phyloP scores from a whole-genome alignment of 169 alveolate species.

The Cryptosporidium tyzzeri region DNA sequence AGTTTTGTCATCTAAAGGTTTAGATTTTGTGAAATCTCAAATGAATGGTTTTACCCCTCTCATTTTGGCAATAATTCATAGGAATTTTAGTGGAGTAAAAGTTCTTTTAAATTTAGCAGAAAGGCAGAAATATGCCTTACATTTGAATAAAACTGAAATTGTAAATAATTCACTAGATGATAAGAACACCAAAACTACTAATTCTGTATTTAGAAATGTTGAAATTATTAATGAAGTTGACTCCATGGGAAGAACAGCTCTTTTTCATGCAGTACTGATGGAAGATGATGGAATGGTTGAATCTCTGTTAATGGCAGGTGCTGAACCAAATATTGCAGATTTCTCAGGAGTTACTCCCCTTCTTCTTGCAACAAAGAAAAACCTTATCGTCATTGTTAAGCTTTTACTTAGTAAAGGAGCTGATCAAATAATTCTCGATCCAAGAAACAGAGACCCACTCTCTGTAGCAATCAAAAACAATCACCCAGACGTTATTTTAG shows the following conservation, averaged over 20 bases:
- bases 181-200: neutral
- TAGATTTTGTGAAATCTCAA: constrained; percentile 57
- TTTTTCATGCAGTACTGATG: constrained; percentile 66
- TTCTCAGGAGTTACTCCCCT: constrained; percentile 66
- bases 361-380: constrained; percentile 48
- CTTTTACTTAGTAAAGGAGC: constrained; percentile 44
- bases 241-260: constrained; percentile 68
- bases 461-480: constrained; percentile 52
- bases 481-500: constrained; percentile 41
- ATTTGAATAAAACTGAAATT: neutral
- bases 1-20: constrained; percentile 49
- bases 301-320: constrained; percentile 50
- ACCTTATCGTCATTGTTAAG: constrained; percentile 35
- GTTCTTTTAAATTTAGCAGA: constrained; percentile 63
- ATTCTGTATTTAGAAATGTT: neutral
- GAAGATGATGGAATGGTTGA: constrained; percentile 66
- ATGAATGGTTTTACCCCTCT: constrained; percentile 68
- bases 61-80: constrained; percentile 61
- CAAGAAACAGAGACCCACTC: constrained; percentile 51
- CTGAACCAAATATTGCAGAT: constrained; percentile 65
- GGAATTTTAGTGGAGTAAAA: constrained; percentile 65
- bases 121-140: constrained; percentile 23
- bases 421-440: constrained; percentile 43
- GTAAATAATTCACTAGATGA: neutral
- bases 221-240: constrained; percentile 45